Conservation (phyloP, 108 stramenopile genomes). For the Fistulifera pelliculosa region DNA sequence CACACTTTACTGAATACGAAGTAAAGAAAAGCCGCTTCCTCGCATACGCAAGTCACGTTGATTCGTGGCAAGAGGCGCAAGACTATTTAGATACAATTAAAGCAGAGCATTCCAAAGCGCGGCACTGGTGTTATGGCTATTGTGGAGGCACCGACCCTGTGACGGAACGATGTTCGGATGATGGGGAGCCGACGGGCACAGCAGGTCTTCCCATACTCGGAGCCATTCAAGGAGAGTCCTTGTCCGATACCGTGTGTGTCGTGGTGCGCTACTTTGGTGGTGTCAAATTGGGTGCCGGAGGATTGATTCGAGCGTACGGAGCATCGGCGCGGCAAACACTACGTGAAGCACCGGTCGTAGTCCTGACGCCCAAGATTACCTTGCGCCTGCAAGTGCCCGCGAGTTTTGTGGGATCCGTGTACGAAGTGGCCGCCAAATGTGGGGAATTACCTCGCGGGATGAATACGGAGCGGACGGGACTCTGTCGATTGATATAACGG, state of each 20-base stretch:
- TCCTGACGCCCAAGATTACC: conserved; percentile 39
- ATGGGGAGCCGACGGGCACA: conserved; percentile 83
- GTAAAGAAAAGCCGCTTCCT: conserved; percentile 79
- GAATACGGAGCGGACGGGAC: conserved; percentile 41
- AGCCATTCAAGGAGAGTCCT: conserved; percentile 61
- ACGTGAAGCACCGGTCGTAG: conserved; percentile 35
- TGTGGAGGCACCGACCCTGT: conserved; percentile 11
- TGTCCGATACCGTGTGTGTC: conserved; percentile 62
- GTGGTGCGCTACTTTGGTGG: conserved; percentile 82
- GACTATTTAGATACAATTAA: conserved; percentile 30
- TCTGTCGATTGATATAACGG: conserved; percentile 44
- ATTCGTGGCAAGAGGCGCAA: conserved; percentile 62
- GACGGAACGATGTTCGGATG: conserved; percentile 67
- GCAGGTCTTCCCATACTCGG: conserved; percentile 64
- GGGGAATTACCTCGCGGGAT: conserved; percentile 33
- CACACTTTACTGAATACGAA: conserved; percentile 38
- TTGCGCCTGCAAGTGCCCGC: conserved; percentile 20
- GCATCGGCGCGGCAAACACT: conserved; percentile 54
- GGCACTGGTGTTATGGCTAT: conserved; percentile 75
- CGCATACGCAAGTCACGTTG: conserved; percentile 49
- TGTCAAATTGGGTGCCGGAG: conserved; percentile 78
- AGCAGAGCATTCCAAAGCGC: conserved; percentile 63
- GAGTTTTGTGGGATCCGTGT: conserved; percentile 30
- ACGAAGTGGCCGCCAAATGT: conserved; percentile 36
- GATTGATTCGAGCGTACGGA: conserved; percentile 82